These are phyloP conservation scores for Aspergillus versicolor DNA, from an alignment of 2,329 filamentous ascomycete species.

Conservation along the genomic window DNA sequence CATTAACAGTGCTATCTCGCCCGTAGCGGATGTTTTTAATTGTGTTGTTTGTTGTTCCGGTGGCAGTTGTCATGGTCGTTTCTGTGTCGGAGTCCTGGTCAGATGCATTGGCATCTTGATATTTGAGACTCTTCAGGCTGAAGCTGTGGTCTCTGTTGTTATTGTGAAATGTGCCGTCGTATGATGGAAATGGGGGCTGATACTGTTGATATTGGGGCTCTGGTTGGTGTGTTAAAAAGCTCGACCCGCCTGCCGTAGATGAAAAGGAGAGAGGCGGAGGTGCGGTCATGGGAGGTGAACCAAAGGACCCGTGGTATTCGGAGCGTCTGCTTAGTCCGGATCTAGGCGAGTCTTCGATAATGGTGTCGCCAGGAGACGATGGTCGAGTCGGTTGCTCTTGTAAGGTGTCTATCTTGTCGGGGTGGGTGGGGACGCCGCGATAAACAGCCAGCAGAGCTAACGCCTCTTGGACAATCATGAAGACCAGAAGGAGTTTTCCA, in stretches of 20 bases:
- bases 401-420: constrained; percentile 4
- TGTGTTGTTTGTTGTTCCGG: constrained; percentile 33
- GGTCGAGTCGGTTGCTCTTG: constrained; percentile 9
- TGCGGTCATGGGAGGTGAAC: constrained; percentile 17
- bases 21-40: constrained; percentile 39
- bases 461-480: constrained; percentile 42
- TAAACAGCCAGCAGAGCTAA: constrained; percentile 30
- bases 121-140: constrained; percentile 31
- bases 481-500: constrained; percentile 38
- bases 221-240: constrained; percentile 27
- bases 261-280: constrained; percentile 32
- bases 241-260: constrained; percentile 26
- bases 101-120: constrained; percentile 31
- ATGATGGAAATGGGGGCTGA: constrained; percentile 21
- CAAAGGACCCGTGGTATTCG: constrained; percentile 20
- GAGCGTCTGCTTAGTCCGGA: constrained; percentile 14
- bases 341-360: constrained; percentile 6
- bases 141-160: constrained; percentile 29
- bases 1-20: constrained; percentile 18
- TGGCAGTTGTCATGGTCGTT: constrained; percentile 35
- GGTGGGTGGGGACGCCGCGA: constrained; percentile 6
- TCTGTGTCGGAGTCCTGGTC: constrained; percentile 38
- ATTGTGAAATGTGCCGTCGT: constrained; percentile 16
- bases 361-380: not conserved
- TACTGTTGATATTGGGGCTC: constrained; percentile 26